Evolutionary conservation across 1,284 basidiomycete genomes (phyloP), one percentile per base, ranked within the genome.

Genomic region (Rhodotorula sp.): DNA sequence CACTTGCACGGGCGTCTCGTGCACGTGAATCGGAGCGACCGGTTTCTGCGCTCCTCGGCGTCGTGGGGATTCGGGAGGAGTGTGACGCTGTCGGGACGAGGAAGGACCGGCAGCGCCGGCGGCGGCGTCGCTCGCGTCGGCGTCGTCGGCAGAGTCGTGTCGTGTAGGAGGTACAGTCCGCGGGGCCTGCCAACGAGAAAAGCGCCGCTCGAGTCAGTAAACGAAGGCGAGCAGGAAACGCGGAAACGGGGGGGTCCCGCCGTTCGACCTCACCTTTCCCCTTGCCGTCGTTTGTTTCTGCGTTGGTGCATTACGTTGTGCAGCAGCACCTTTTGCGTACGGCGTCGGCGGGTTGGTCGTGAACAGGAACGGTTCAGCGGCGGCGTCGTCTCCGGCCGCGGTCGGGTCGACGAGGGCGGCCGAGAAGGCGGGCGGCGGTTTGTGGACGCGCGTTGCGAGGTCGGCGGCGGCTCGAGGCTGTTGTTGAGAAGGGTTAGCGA

Each of bases 1-100:
- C 23, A 70, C 52, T 66, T 75, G 74, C 6, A 73, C 71, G 12
- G 74, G 74, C 50, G 74, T 75, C 45, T 75, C 74, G 43, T 60
- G 68, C 45, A 48, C 49, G 56, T 62, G 64, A 16, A 72, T 47
- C 47, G 56, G 34, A 14, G 3, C 23, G 28, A n/a, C 60, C 19
- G 28, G 60, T 21, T 50, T 19, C 34, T 12, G 57, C 21, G 34
- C 34, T 23, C 38, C 45, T 47, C 49, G 50, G 15, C 7, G 52
- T 52, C 4, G 60, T 57, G 4, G 63, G 62, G 2, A 64, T 60
- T 1, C 38, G 52, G 19, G 70, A 64, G 14, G 68, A 26, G 26
- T 60, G 28, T 2, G 60, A 23, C 19, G 60, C 31, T 47, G 43
- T 38, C n/a, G n/a, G 28, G 54, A n/a, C 5, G 54, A 31, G 26